Evolutionary conservation across 2,329 filamentous ascomycete species (phyloP).

Genomic region (Ophiostoma piceae): DNA sequence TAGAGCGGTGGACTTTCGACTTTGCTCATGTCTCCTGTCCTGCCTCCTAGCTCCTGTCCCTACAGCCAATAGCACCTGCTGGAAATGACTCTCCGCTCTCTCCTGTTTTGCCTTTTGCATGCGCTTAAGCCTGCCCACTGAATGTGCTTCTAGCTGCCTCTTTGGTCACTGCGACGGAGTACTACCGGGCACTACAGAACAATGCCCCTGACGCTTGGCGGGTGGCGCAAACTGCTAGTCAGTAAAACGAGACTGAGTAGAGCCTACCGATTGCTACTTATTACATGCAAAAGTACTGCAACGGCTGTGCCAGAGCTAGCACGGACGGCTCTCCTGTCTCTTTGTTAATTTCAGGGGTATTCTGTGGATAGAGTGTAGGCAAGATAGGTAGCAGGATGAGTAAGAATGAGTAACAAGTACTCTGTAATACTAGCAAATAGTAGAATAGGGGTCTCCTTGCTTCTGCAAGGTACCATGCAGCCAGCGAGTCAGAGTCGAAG

Average conservation of each 20-base stretch:
- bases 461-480: slow-evolving; percentile 17
- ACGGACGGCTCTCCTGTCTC: neutral
- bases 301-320: slow-evolving; percentile 10
- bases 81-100: slow-evolving; percentile 9
- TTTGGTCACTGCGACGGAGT: slow-evolving; percentile 2
- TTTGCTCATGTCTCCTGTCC: neutral
- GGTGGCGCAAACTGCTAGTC: neutral
- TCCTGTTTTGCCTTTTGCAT: neutral
- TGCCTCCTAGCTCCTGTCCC: neutral
- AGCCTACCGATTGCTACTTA: neutral
- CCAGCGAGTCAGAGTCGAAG: neutral
- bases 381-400: neutral
- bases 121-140: neutral
- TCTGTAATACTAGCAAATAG: too few relatives aligned
- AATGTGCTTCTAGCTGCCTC: slow-evolving; percentile 6
- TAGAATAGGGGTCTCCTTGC: neutral
- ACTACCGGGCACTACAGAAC: neutral
- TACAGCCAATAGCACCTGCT: neutral
- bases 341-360: slow-evolving; percentile 3
- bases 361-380: neutral
- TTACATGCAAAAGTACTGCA: neutral
- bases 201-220: slow-evolving; percentile 6
- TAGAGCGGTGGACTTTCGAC: neutral
- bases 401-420: neutral
- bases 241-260: neutral